These are phyloP conservation scores for Flaveria floridana DNA, from an alignment of 140 eudicot genomes.

Conservation along the genomic window DNA sequence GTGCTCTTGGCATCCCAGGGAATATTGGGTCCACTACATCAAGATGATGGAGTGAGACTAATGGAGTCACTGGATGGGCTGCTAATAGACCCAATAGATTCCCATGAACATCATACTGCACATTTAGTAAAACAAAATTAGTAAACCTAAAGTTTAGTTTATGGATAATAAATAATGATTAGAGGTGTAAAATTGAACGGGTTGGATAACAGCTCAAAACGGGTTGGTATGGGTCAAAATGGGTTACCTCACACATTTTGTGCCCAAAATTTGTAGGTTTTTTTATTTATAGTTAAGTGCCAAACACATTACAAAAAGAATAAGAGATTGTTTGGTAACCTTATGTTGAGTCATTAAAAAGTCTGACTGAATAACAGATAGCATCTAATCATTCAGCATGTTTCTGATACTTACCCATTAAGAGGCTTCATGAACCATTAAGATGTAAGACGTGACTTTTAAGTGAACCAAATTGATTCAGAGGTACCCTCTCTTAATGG, in stretches of 20 bases:
- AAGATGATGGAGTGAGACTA: slow-evolving; percentile 73
- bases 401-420: too few species aligned
- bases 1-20: slow-evolving; percentile 42
- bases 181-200: not conserved
- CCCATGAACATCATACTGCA: slow-evolving; percentile 62
- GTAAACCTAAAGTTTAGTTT: slow-evolving; percentile 19
- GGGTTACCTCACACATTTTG: not conserved
- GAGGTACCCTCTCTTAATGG: too few species aligned
- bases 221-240: too few species aligned
- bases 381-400: too few species aligned
- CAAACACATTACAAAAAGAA: not conserved
- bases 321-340: not conserved
- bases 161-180: not conserved
- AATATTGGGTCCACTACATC: slow-evolving; percentile 66
- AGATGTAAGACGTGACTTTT: too few species aligned
- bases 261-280: not conserved
- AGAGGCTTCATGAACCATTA: too few species aligned
- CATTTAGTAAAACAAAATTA: slow-evolving; percentile 2
- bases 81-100: slow-evolving; percentile 56
- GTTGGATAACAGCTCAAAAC: not conserved
- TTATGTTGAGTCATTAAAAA: too few species aligned
- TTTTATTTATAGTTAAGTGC: not conserved
- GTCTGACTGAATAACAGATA: too few species aligned
- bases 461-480: too few species aligned
- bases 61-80: slow-evolving; percentile 72